A percentile compares a stretch with the other conserved stretches of the same genome.
Conservation (phyloP, 2,329 filamentous ascomycete genomes). For the Aspergillus persii region DNA sequence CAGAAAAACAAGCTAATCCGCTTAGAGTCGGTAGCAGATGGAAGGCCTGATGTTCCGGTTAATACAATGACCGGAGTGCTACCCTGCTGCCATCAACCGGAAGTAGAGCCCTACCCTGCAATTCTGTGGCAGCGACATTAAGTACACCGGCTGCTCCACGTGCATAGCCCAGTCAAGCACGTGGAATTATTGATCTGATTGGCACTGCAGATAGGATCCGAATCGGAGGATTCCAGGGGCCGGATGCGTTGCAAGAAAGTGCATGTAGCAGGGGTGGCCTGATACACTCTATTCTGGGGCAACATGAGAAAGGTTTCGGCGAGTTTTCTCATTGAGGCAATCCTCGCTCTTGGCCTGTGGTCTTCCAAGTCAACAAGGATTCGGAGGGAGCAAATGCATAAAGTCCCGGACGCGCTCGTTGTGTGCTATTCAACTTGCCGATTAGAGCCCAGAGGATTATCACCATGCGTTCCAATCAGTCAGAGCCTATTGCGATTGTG, state of each 20-base stretch:
- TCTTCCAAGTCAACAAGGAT: background rate
- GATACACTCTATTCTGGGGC: background rate
- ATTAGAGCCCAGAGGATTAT: background rate
- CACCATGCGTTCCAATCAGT: background rate
- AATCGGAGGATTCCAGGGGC: background rate
- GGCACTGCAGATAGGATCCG: background rate
- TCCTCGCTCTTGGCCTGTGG: background rate
- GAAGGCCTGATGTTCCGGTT: no score
- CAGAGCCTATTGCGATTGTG: constrained; percentile 14
- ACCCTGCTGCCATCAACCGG: background rate
- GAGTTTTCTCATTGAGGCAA: background rate
- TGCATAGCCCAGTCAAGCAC: background rate
- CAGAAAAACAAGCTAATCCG: no score
- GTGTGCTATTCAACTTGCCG: background rate
- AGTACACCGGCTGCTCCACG: background rate
- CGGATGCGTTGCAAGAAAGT: no score
- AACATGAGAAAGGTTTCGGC: background rate
- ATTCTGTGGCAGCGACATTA: background rate
- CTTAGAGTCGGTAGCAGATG: no score
- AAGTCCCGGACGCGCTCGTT: background rate
- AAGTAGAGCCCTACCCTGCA: background rate
- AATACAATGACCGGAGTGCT: background rate
- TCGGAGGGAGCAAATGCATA: background rate
- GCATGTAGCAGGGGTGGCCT: background rate
- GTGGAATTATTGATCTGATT: background rate